phyloP scores from a whole-genome alignment of 2,329 filamentous ascomycete genomes.

The Monosporascus sp. region DNA sequence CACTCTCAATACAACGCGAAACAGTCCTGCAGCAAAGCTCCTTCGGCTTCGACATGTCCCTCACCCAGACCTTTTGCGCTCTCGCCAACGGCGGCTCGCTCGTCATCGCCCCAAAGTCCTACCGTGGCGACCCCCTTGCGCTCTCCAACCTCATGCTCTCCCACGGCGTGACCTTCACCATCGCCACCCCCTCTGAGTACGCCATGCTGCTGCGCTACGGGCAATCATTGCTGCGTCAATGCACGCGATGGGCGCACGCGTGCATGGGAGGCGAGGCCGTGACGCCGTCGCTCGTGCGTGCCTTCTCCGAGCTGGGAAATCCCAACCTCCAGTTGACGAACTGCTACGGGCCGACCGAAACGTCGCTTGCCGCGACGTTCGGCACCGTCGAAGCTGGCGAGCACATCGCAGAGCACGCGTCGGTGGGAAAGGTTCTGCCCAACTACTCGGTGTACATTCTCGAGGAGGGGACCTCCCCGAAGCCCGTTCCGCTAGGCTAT shows the following conservation, averaged over 20 bases:
- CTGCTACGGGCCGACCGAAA: conserved; percentile 24
- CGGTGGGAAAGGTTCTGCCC: not conserved
- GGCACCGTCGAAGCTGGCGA: not conserved
- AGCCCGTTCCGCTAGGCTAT: conserved; percentile 29
- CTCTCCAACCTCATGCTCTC: not conserved
- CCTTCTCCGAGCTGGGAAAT: conserved; percentile 4
- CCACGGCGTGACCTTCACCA: not conserved
- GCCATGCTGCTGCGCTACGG: not conserved
- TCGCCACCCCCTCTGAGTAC: not conserved
- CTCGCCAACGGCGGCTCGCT: not conserved
- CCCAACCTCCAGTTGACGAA: conserved; percentile 14
- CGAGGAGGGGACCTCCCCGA: conserved; percentile 20
- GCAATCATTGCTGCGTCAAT: not conserved
- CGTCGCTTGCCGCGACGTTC: not conserved
- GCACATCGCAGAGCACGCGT: not conserved
- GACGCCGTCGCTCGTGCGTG: not conserved
- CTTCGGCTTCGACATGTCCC: not conserved
- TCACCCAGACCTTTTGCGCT: not conserved
- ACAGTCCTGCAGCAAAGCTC: not conserved
- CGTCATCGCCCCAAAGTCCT: not conserved
- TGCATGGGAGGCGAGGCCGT: conserved; percentile 6
- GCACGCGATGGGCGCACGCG: conserved; percentile 8
- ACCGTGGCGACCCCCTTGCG: not conserved
- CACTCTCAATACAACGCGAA: no score
- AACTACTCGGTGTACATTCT: conserved; percentile 39